Evolutionary conservation across 306 rosid genomes (phyloP).

Genomic region (Fragaria iinumae): DNA sequence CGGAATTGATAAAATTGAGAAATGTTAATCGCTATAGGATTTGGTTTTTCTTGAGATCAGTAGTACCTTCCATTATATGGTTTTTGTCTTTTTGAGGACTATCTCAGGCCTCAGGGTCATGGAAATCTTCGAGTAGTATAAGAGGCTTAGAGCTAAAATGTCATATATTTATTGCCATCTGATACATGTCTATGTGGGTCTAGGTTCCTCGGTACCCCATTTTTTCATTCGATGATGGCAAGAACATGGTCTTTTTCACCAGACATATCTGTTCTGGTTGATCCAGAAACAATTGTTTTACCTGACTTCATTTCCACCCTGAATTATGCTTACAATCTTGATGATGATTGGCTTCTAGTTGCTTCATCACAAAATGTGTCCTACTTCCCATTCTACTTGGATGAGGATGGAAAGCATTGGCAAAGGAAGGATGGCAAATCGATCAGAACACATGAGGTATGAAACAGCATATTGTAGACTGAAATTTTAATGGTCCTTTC

Average conservation of each 20-base stretch:
- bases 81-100: background rate
- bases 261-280: conserved; percentile 58
- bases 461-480: conserved; percentile 27
- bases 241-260: conserved; percentile 52
- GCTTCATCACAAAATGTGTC: conserved; percentile 69
- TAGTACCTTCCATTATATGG: background rate
- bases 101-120: background rate
- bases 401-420: conserved; percentile 51
- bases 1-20: background rate
- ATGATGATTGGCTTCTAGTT: conserved; percentile 78
- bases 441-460: conserved; percentile 57
- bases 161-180: conserved; percentile 14
- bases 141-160: conserved; percentile 1
- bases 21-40: background rate
- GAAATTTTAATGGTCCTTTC: conserved; percentile 8
- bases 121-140: background rate
- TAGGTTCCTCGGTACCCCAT: conserved; percentile 94
- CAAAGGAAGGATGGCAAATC: conserved; percentile 35
- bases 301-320: conserved; percentile 70
- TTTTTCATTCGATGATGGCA: conserved; percentile 85
- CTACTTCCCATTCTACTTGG: conserved; percentile 54
- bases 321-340: conserved; percentile 52
- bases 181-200: conserved; percentile 35
- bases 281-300: conserved; percentile 66
- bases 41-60: background rate